Evolutionary conservation across 2,329 filamentous ascomycete species (phyloP).

Genomic region (Diaporthe batatas): DNA sequence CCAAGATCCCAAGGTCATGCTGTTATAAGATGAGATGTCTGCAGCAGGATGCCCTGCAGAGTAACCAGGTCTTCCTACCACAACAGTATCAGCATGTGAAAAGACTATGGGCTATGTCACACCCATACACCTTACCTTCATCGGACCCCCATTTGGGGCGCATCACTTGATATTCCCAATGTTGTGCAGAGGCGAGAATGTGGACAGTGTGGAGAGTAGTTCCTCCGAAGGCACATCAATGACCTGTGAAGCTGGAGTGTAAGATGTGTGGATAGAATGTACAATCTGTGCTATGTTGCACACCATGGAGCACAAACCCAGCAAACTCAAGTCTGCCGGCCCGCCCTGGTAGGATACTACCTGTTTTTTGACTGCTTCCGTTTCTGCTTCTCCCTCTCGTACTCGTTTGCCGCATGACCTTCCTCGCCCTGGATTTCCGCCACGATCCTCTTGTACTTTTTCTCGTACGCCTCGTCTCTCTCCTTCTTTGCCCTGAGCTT

Average conservation of each 20-base stretch:
- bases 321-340: background rate
- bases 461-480: conserved; percentile 92
- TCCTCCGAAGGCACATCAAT: background rate
- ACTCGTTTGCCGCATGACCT: conserved; percentile 85
- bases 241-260: background rate
- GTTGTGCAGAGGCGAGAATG: background rate
- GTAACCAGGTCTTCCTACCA: background rate
- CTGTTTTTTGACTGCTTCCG: conserved; percentile 73
- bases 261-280: background rate
- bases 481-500: conserved; percentile 93
- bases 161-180: background rate
- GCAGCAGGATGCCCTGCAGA: background rate
- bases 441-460: conserved; percentile 92
- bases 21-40: background rate
- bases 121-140: background rate
- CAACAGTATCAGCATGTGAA: background rate
- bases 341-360: background rate
- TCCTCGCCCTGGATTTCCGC: conserved; percentile 97
- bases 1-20: background rate
- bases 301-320: background rate
- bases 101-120: background rate
- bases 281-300: conserved; percentile 30
- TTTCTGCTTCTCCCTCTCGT: conserved; percentile 86
- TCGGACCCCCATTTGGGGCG: background rate
- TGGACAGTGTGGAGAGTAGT: background rate